Evolutionary conservation across 106 monocot genomes (phyloP), one percentile per base, ranked within the genome.

Genomic region (Amphibolis antarctica): DNA sequence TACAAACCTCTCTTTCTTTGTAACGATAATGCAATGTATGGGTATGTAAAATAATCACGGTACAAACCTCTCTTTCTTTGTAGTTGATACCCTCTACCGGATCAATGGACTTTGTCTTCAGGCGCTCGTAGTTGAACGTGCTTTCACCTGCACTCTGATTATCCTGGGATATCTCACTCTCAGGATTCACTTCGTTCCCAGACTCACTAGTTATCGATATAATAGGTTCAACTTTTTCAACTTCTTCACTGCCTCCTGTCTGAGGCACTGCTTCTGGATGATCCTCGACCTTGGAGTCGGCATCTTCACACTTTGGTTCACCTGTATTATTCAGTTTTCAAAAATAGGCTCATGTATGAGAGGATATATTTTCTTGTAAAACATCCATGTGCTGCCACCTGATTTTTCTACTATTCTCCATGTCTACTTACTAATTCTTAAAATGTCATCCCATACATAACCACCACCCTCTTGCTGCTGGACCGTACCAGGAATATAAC

Each of bases 11-110:
- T n/a, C n/a, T n/a, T n/a, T n/a, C n/a, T n/a, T n/a, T n/a, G n/a
- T n/a, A n/a, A n/a, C n/a, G n/a, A n/a, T n/a, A n/a, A n/a, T n/a
- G n/a, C n/a, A n/a, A n/a, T n/a, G n/a, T n/a, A n/a, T n/a, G n/a
- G n/a, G n/a, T n/a, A n/a, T n/a, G n/a, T n/a, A n/a, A 49, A 17
- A 49, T 19, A 49, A 17, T 49, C 3, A 14, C 49, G n/a, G 11
- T 25, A 69, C 30, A 28, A 47, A 92, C 92, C 86, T 92, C 92
- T 79, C 92, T 79, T 60, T 72, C 46, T 55, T 80, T 92, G 53
- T 76, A 79, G 63, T 92, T 79, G 19, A 92, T 92, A 53, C 86
- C 92, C 20, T 27, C 56, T 19, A 74, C 84, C 53, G 86, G 92
- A 61, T 86, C 80, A 36, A 62, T 72, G 1, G 87, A 92, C 55